Conservation (phyloP, 495 filamentous ascomycete species). For the Aspergillus cavernicola region DNA sequence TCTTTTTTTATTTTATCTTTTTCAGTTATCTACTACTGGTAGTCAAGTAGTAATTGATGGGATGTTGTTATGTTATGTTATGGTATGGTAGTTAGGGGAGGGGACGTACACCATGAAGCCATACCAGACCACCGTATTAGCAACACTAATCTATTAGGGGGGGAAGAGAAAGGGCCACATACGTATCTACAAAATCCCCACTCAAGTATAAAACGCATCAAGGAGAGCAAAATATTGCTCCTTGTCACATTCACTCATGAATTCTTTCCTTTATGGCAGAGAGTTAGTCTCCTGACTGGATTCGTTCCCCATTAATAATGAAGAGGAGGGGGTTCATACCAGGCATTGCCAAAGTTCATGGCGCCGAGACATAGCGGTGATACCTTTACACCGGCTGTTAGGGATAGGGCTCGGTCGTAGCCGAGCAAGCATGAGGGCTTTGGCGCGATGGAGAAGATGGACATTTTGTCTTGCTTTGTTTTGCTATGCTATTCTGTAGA, state of each 20-base stretch:
- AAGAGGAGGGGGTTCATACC: constrained; percentile 20
- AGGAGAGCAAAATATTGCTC: constrained; percentile 46
- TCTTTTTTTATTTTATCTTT: no score
- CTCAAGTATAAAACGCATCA: constrained; percentile 47
- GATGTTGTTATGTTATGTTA: no score
- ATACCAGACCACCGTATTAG: no score
- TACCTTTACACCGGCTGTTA: constrained; percentile 55
- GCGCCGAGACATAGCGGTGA: constrained; percentile 59
- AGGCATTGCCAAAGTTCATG: constrained; percentile 60
- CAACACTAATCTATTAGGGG: no score
- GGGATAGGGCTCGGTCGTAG: constrained; percentile 52
- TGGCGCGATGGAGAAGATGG: constrained; percentile 5
- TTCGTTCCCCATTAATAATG: neutral
- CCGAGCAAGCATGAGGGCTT: constrained; percentile 8
- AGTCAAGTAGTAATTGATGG: neutral
- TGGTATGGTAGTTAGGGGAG: no score
- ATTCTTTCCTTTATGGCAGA: constrained; percentile 38
- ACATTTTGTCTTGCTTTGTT: no score
- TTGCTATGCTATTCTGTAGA: no score
- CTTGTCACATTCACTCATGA: constrained; percentile 35
- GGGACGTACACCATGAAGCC: constrained; percentile 54
- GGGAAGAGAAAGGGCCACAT: neutral
- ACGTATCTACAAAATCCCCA: constrained; percentile 54
- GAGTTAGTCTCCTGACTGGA: neutral
- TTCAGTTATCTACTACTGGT: no score